phyloP scores from a whole-genome alignment of 2,329 filamentous ascomycete species.

The Scytalidium sp. region DNA sequence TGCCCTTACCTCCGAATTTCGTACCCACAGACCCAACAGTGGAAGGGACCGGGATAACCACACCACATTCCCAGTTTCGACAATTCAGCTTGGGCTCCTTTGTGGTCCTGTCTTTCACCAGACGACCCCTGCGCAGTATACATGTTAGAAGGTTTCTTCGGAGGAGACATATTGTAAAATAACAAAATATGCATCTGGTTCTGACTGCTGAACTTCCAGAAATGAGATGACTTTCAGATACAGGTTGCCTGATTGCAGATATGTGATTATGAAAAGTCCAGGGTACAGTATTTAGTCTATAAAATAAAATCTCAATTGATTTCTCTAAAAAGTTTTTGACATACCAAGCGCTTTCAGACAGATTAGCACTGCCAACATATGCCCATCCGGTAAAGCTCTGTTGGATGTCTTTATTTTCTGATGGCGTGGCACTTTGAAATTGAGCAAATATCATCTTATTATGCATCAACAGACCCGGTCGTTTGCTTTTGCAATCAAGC shows the following conservation, averaged over 20 bases:
- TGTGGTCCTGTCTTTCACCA: conserved; percentile 66
- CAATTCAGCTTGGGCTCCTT: conserved; percentile 74
- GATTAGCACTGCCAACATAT: conserved; percentile 87
- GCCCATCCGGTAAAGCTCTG: conserved; percentile 57
- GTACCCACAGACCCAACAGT: conserved; percentile 11
- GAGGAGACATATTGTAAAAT: background rate
- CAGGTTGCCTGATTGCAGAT: too few relatives aligned
- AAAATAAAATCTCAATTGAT: conserved; percentile 30
- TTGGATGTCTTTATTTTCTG: conserved; percentile 18
- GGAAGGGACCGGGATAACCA: conserved; percentile 62
- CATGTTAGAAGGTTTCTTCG: background rate
- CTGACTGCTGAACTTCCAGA: too few relatives aligned
- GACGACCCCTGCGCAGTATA: conserved; percentile 60
- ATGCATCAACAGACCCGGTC: conserved; percentile 77
- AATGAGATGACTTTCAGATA: too few relatives aligned
- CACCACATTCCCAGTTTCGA: conserved; percentile 95
- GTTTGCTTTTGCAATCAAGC: conserved; percentile 70
- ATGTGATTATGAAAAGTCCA: background rate
- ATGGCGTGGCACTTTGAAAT: conserved; percentile 4
- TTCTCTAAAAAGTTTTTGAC: too few relatives aligned
- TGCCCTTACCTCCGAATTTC: conserved; percentile 11
- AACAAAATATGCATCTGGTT: too few relatives aligned
- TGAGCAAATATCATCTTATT: conserved; percentile 70
- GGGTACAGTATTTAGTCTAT: background rate
- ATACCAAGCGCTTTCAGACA: conserved; percentile 93